These are phyloP conservation scores for Chaetomium tenue DNA, from an alignment of 495 filamentous ascomycete species.

Conservation along the genomic window DNA sequence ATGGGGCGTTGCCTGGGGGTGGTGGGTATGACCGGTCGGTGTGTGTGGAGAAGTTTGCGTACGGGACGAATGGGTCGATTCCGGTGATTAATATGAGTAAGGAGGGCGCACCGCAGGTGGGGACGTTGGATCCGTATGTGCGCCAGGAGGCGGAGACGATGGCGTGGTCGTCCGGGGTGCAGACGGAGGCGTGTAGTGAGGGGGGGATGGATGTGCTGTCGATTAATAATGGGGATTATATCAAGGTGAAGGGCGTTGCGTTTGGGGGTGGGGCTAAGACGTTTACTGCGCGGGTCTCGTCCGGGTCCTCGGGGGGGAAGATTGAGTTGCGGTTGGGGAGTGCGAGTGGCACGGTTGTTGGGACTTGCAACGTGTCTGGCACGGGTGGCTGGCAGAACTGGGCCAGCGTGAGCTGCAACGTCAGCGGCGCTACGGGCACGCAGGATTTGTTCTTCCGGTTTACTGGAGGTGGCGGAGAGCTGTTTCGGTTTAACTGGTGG, in stretches of 20 bases:
- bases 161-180: not conserved
- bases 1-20: not conserved
- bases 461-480: not conserved
- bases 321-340: slow-evolving; percentile 3
- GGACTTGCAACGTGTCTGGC: not conserved
- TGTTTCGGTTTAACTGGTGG: not conserved
- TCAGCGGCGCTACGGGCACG: not conserved
- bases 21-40: not conserved
- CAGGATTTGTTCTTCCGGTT: not conserved
- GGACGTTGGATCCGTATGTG: not conserved
- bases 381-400: not conserved
- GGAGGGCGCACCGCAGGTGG: not conserved
- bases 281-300: not conserved
- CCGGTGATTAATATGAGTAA: not conserved
- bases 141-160: slow-evolving; percentile 1
- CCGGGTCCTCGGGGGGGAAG: not conserved
- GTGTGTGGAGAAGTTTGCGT: not conserved
- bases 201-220: not conserved
- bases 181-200: not conserved
- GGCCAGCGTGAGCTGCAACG: not conserved
- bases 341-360: not conserved
- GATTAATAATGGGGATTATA: not conserved
- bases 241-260: slow-evolving; percentile 1
- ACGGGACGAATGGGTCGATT: not conserved
- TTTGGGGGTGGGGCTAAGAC: not conserved